Percentiles rank a stretch among this genome's conserved stretches.
Evolutionary conservation across 2,329 filamentous ascomycete genomes (phyloP).

Genomic region (Nigrospora oryzae): DNA sequence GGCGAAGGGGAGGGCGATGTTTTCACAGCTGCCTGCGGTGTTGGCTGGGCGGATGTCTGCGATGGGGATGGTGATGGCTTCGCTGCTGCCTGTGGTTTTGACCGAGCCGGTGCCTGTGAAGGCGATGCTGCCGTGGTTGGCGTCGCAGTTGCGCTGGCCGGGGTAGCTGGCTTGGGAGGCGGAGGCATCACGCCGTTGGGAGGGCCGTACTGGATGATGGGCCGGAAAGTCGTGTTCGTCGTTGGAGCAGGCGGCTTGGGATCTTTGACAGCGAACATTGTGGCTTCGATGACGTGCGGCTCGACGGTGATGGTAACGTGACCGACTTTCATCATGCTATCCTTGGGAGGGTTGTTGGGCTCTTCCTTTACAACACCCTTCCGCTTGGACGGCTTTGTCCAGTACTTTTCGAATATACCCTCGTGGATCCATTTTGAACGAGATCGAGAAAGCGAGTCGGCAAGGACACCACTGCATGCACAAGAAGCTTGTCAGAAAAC

Average conservation of each 20-base stretch:
- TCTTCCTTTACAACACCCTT: slow-evolving; percentile 58
- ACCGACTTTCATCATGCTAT: slow-evolving; percentile 66
- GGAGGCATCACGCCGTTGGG: slow-evolving; percentile 54
- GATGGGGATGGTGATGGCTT: slow-evolving; percentile 6
- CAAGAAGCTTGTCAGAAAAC: no score
- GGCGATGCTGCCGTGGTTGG: slow-evolving; percentile 6
- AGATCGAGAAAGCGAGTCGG: slow-evolving; percentile 65
- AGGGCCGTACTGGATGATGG: slow-evolving; percentile 58
- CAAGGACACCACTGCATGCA: slow-evolving; percentile 56
- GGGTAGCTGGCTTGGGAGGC: slow-evolving; percentile 23
- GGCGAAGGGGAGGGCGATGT: not conserved
- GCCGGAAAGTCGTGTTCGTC: slow-evolving; percentile 32
- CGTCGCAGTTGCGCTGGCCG: slow-evolving; percentile 9
- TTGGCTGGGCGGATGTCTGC: not conserved
- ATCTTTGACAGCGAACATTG: slow-evolving; percentile 64
- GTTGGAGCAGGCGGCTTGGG: slow-evolving; percentile 37
- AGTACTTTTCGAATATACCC: slow-evolving; percentile 69
- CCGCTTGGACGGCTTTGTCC: slow-evolving; percentile 63
- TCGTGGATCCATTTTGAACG: slow-evolving; percentile 65
- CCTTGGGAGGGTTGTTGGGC: slow-evolving; percentile 58
- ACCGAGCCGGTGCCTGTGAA: slow-evolving; percentile 2
- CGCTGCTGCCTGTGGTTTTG: slow-evolving; percentile 5
- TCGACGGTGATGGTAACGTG: slow-evolving; percentile 68
- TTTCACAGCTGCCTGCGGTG: slow-evolving; percentile 3
- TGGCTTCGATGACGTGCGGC: slow-evolving; percentile 71